Base-by-base conservation (phyloP, 805 yeast genomes). In the Wickerhamomyces hampshirensis region DNA sequence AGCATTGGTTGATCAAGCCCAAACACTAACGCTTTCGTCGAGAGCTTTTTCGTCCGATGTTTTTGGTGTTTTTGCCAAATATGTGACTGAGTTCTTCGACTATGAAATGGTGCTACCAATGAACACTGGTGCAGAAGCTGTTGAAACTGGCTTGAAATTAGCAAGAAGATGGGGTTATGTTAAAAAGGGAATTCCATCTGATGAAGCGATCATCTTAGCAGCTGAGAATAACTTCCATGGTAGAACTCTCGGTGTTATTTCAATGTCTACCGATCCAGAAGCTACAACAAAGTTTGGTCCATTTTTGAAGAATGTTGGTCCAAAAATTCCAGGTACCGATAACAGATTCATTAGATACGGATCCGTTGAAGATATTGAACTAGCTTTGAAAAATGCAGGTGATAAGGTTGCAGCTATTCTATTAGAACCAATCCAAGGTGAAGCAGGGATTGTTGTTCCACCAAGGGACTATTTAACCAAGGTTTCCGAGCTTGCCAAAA, bases 101-200 rank as follows among this genome's bases (percentile, higher is more conserved):
- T 91, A 86, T 64, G 98, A 91, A 55, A 80, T 78, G 83, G 91
- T 91, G 9, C 69, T 91, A 58, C 98, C 98, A 48, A 91, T 89
- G 97, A 91, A 91, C 69, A 91, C 98, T 11, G 98, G 98, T 59
- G 97, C 97, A 27, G 98, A 91, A 67, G 98, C 98, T 8, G 98
- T 91, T 28, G 98, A 91, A 68, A 86, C 96, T 28, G 96, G 84
- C 19, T 69, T 91, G 58, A 91, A 91, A 63, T 69, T 91, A 42
- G 97, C 97, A 34, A 81, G 98, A 74, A 81, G 91, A 69, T 91
- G 98, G 98, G 98, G 97, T 38, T 91, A 89, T 69, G 73, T 72
- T 53, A 78, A 77, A 60, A 91, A 91, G 68, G 83, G 83, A 3
- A 91, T 91, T 50, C 80, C 88, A 23, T 73, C 77, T 19, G 77